These are phyloP conservation scores for Auriscalpium microsporum DNA, from an alignment of 768 basidiomycete species.

Conservation along the genomic window DNA sequence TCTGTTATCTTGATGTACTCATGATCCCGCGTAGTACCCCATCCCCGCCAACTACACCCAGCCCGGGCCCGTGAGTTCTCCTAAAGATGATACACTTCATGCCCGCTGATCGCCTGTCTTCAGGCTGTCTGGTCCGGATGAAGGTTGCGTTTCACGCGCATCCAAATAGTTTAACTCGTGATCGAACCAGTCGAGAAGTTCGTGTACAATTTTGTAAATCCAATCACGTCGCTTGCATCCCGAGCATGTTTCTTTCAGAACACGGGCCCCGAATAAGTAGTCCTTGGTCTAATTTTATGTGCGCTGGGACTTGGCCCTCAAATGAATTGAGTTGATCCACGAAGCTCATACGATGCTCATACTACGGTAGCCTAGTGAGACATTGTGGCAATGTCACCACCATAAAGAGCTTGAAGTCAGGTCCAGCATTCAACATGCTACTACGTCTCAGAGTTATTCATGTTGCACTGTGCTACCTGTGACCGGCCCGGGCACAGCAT, in stretches of 20 bases:
- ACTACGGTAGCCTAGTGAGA: no score
- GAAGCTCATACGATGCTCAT: no score
- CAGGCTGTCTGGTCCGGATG: neutral
- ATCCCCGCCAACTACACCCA: conserved; percentile 24
- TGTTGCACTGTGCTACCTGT: neutral
- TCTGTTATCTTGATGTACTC: neutral
- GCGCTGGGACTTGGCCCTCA: no score
- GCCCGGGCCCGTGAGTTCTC: conserved; percentile 22
- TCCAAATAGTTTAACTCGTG: neutral
- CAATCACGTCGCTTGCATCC: neutral
- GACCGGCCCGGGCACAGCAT: neutral
- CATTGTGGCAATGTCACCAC: no score
- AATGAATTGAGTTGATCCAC: no score
- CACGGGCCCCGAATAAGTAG: no score
- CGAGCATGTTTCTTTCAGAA: no score
- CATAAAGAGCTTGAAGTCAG: no score
- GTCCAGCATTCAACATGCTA: neutral
- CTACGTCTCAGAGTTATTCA: neutral
- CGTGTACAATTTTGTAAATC: neutral
- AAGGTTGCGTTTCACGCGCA: neutral
- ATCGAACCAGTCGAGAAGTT: neutral
- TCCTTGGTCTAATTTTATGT: no score
- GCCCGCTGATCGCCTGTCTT: no score
- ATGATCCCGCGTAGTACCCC: neutral
- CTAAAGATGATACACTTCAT: neutral